Conservation (phyloP, 2,329 filamentous ascomycete genomes). For the Clarireedia sp. region DNA sequence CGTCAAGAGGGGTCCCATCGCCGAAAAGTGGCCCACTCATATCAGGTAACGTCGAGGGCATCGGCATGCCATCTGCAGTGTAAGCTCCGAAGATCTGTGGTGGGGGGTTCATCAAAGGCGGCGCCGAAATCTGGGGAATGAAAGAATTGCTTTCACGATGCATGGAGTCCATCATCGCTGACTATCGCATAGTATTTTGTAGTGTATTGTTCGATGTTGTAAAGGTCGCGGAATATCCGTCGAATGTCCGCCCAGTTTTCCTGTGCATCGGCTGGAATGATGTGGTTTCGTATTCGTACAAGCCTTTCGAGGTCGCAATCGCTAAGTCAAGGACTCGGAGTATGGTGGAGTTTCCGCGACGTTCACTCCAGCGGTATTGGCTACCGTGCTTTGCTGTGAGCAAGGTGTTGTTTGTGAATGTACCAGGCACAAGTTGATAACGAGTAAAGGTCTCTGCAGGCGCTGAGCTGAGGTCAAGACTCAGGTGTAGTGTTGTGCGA, state of each 20-base stretch:
- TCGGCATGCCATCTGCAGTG: constrained; percentile 49
- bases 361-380: not conserved
- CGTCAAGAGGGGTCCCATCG: constrained; percentile 48
- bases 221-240: no score
- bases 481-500: no score
- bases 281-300: constrained; percentile 8
- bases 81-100: constrained; percentile 64
- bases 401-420: constrained; percentile 3
- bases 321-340: not conserved
- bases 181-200: constrained; percentile 10
- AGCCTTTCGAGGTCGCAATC: not conserved
- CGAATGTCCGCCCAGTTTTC: no score
- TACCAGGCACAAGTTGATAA: not conserved
- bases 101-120: constrained; percentile 57
- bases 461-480: not conserved
- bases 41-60: constrained; percentile 48
- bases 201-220: not conserved
- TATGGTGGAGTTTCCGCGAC: not conserved
- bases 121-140: constrained; percentile 51
- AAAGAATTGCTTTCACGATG: constrained; percentile 23
- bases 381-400: not conserved
- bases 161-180: constrained; percentile 15
- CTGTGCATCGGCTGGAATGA: not conserved
- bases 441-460: not conserved
- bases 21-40: constrained; percentile 55